phyloP scores from a whole-genome alignment of 2,329 filamentous ascomycete species.

The Pseudocercospora vitis region DNA sequence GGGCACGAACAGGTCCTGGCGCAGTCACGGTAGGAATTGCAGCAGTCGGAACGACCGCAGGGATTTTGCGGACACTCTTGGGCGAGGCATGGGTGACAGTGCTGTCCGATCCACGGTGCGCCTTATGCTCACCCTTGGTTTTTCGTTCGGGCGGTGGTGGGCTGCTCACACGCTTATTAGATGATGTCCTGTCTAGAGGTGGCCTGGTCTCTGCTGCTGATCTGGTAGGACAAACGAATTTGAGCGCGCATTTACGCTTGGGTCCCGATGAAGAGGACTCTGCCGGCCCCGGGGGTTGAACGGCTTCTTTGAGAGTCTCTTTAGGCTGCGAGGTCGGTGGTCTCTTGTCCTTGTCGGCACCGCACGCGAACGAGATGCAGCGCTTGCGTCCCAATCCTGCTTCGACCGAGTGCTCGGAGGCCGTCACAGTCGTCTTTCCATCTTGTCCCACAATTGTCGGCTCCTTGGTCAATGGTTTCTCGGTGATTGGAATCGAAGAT shows the following conservation, averaged over 20 bases:
- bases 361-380: slow-evolving; percentile 88
- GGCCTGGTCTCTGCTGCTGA: slow-evolving; percentile 42
- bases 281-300: slow-evolving; percentile 18
- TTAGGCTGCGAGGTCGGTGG: slow-evolving; percentile 39
- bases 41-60: slow-evolving; percentile 23
- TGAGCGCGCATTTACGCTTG: slow-evolving; percentile 64
- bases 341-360: slow-evolving; percentile 56
- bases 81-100: slow-evolving; percentile 53
- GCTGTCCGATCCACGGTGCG: slow-evolving; percentile 52
- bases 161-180: slow-evolving; percentile 39
- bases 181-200: slow-evolving; percentile 29
- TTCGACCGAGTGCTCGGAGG: slow-evolving; percentile 58
- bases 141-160: slow-evolving; percentile 42
- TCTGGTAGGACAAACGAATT: slow-evolving; percentile 69
- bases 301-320: slow-evolving; percentile 35
- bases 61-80: slow-evolving; percentile 43
- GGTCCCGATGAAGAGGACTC: slow-evolving; percentile 38
- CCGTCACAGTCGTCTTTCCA: slow-evolving; percentile 34
- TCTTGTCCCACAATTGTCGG: slow-evolving; percentile 42
- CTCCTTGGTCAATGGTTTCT: slow-evolving; percentile 42
- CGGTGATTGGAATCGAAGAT: slow-evolving; percentile 40
- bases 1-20: slow-evolving; percentile 37
- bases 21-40: slow-evolving; percentile 15
- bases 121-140: slow-evolving; percentile 19
- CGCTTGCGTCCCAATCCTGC: slow-evolving; percentile 72